These are phyloP conservation scores for Globisporangium cystogenes DNA, from an alignment of 352 stramenopile genomes.

Conservation along the genomic window DNA sequence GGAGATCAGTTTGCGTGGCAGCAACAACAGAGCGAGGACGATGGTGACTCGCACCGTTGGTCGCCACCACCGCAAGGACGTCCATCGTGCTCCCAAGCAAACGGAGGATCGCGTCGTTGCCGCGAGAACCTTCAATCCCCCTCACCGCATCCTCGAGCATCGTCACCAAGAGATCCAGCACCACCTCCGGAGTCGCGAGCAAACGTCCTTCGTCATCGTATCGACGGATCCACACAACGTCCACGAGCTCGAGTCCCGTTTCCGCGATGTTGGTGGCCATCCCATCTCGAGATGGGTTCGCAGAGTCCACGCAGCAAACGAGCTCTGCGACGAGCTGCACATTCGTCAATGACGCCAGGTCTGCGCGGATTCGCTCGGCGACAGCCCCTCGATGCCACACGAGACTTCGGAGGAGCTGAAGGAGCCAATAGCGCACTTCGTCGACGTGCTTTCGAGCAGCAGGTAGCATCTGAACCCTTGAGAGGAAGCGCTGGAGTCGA, in stretches of 20 bases:
- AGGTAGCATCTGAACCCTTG: no score
- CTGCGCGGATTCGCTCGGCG: constrained; percentile 3
- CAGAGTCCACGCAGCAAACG: neutral
- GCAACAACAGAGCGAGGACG: neutral
- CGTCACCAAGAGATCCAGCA: constrained; percentile 16
- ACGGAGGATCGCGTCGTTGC: neutral
- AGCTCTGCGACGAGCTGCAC: neutral
- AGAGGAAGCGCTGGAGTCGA: constrained; percentile 1
- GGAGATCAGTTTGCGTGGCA: neutral
- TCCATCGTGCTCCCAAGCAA: constrained; percentile 14
- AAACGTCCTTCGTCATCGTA: constrained; percentile 29
- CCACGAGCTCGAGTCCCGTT: constrained; percentile 23
- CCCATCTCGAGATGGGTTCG: neutral
- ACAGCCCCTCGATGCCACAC: constrained; percentile 8
- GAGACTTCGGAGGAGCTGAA: constrained; percentile 33
- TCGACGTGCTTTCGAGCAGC: neutral
- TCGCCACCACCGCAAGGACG: constrained; percentile 14
- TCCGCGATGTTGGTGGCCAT: neutral
- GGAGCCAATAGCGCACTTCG: constrained; percentile 19
- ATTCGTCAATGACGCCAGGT: neutral
- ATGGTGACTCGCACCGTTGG: constrained; percentile 13
- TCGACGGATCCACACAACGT: constrained; percentile 24
- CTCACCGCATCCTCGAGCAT: constrained; percentile 11
- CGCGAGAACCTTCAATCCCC: neutral
- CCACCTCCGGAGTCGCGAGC: constrained; percentile 7